Evolutionary conservation across 2,329 filamentous ascomycete genomes (phyloP).

Genomic region (Talaromyces rugulosus): DNA sequence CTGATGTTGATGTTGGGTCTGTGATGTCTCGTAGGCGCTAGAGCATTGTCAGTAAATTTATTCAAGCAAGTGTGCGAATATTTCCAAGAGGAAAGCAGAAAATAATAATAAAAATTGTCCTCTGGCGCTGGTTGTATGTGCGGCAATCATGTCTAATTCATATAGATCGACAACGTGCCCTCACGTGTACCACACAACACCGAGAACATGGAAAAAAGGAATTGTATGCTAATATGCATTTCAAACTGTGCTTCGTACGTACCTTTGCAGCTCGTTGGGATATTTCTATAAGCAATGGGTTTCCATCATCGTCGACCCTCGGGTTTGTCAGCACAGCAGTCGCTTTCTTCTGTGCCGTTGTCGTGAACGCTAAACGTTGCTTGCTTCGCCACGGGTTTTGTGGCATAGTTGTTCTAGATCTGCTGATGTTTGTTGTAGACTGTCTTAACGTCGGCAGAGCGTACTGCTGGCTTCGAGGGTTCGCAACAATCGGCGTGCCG

Average conservation of each 20-base stretch:
- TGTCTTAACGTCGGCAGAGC: not conserved
- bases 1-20: slow-evolving; percentile 37
- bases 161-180: not conserved
- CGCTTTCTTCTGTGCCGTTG: slow-evolving; percentile 24
- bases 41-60: slow-evolving; percentile 3
- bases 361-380: slow-evolving; percentile 30
- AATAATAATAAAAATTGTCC: not conserved
- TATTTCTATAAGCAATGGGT: slow-evolving; percentile 78
- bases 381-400: not conserved
- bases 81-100: not conserved
- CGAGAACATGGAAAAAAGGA: not conserved
- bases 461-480: not conserved
- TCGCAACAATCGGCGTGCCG: not conserved
- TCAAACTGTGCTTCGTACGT: slow-evolving; percentile 23
- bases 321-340: slow-evolving; percentile 60
- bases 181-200: not conserved
- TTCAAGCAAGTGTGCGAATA: too few species aligned
- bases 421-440: not conserved
- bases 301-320: slow-evolving; percentile 73
- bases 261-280: slow-evolving; percentile 78
- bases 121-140: not conserved
- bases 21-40: slow-evolving; percentile 73
- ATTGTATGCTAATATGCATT: not conserved
- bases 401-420: not conserved
- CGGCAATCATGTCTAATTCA: not conserved